Base-by-base conservation (phyloP, 2,329 filamentous ascomycete genomes). In the Calonectria pseudoreteaudii region DNA sequence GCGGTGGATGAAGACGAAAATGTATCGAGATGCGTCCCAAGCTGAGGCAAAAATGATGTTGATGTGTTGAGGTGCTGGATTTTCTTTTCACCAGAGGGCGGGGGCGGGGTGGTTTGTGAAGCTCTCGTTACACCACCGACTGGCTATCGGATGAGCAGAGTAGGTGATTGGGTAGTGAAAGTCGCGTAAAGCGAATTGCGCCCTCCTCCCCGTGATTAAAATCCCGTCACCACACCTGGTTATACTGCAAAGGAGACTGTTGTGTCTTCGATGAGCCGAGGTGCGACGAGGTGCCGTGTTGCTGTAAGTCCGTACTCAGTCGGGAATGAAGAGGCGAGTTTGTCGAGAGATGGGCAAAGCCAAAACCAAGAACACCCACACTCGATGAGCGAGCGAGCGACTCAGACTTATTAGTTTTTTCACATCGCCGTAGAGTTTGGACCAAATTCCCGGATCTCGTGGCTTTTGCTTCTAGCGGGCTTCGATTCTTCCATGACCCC, bases 371-470 rank as follows among this genome's bases (percentile, higher is more conserved):
- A 62, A 26, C 47, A 20, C 16, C 47, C 34, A 18, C 30, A 18
- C 8, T n/a, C 6, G 44, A 28, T 18, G 66, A 30, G 66, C 49
- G 66, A 30, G 66, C 49, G 56, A 62, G 38, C 47, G 47, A 38
- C 65, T 34, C 31, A 62, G 47, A 41, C 66, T 73, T 73, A 73
- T 73, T 62, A 60, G 26, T 60, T 38, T 71, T 66, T 44, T 66
- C 70, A 38, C 38, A 70, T 62, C 62, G 70, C 70, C 47, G 71
- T 76, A 64, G 71, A 77, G 75, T 80, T 78, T 78, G 68, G 70
- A 70, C 76, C 66, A 75, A 75, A 67, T 71, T 69, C 71, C 73
- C 74, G 68, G 74, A 49, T 69, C 74, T 72, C 52, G 74, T 73
- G 70, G 67, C 72, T 71, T 70, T 65, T 65, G 74, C 73, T 71